phyloP scores from a whole-genome alignment of 257 asterid genomes.

The Cordia subcordata region DNA sequence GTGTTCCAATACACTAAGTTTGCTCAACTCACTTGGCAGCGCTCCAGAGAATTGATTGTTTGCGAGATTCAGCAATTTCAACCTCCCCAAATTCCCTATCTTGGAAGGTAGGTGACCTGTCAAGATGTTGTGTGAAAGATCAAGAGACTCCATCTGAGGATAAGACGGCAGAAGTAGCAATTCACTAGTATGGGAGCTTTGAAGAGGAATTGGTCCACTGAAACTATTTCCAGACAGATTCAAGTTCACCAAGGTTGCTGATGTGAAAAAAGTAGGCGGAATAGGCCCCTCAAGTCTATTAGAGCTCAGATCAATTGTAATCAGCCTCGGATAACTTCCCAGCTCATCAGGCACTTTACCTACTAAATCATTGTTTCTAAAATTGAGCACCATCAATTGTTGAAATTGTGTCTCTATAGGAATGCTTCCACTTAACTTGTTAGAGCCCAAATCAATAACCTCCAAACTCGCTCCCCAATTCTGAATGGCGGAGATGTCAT shows the following conservation, averaged over 20 bases:
- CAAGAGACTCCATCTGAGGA: conserved; percentile 66
- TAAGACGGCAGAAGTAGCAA: conserved; percentile 55
- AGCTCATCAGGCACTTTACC: conserved; percentile 49
- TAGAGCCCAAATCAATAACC: conserved; percentile 73
- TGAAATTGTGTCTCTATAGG: conserved; percentile 60
- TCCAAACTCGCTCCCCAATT: conserved; percentile 59
- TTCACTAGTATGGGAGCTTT: conserved; percentile 48
- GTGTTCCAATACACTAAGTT: conserved; percentile 55
- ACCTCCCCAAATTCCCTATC: conserved; percentile 68
- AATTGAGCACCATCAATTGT: conserved; percentile 41
- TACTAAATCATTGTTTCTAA: conserved; percentile 60
- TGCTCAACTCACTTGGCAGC: conserved; percentile 62
- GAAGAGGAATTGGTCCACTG: conserved; percentile 66
- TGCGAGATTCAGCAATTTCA: conserved; percentile 61
- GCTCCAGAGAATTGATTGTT: conserved; percentile 59
- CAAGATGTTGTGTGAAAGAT: conserved; percentile 70
- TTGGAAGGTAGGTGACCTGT: conserved; percentile 57
- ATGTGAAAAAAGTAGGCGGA: conserved; percentile 57
- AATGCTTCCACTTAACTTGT: conserved; percentile 60
- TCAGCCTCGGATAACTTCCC: conserved; percentile 42
- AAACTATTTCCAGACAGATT: conserved; percentile 71
- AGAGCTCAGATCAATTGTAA: conserved; percentile 61
- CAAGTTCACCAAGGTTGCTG: conserved; percentile 47
- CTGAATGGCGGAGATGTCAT: conserved; percentile 41
- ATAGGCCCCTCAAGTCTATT: conserved; percentile 63